Percentiles rank a stretch among this genome's conserved stretches.
Conservation (phyloP, 2,329 filamentous ascomycete genomes). For the Neocatenulostroma microsporum region DNA sequence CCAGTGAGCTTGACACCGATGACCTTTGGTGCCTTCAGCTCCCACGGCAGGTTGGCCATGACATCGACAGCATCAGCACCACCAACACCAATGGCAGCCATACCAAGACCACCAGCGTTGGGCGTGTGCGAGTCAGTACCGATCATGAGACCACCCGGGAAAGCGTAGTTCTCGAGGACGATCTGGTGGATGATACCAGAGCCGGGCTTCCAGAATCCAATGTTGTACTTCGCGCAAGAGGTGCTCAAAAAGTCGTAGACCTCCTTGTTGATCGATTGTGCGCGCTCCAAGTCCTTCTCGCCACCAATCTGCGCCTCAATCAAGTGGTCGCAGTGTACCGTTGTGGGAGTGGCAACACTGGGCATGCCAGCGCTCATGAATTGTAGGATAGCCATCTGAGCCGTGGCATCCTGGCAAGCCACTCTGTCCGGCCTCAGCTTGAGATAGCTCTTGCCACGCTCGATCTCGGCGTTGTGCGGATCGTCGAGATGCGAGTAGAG, state of each 20-base stretch:
- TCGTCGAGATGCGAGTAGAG: conserved; percentile 98
- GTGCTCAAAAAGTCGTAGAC: conserved; percentile 95
- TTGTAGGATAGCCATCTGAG: conserved; percentile 98
- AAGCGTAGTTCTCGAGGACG: conserved; percentile 96
- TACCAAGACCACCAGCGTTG: conserved; percentile 92
- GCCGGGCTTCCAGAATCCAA: conserved; percentile 98
- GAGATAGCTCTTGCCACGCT: conserved; percentile 91
- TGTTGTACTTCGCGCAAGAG: conserved; percentile 98
- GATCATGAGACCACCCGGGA: conserved; percentile 95
- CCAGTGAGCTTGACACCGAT: conserved; percentile 96
- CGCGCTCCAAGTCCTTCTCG: conserved; percentile 84
- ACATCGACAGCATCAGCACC: conserved; percentile 98
- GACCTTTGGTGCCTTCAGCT: conserved; percentile 93
- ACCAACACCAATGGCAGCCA: conserved; percentile 88
- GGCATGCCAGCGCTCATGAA: conserved; percentile 99
- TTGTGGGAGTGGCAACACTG: conserved; percentile 85
- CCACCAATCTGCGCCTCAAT: conserved; percentile 96
- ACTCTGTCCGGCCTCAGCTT: conserved; percentile 96
- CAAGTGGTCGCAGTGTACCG: conserved; percentile 98
- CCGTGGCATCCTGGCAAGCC: conserved; percentile 98
- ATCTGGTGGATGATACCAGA: conserved; percentile 99
- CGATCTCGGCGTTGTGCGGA: conserved; percentile 89
- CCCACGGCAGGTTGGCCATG: conserved; percentile 95
- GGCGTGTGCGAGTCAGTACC: conserved; percentile 97
- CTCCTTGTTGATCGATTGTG: conserved; percentile 93